phyloP scores from a whole-genome alignment of 148 eudicot species.

The Amaranthus palmeri region DNA sequence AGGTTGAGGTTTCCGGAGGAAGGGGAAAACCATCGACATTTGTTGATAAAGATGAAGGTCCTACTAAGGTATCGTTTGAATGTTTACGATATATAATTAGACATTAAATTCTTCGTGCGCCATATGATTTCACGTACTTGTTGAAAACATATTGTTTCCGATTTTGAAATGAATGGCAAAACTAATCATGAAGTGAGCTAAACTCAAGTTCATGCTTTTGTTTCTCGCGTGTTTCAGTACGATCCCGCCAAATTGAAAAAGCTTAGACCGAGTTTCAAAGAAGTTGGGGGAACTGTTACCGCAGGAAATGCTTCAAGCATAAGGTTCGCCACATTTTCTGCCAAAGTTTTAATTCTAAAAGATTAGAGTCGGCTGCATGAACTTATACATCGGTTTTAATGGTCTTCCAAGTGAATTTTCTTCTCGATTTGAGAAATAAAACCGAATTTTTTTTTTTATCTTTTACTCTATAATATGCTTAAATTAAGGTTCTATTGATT shows the following conservation, averaged over 20 bases:
- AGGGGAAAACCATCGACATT: slow-evolving; percentile 80
- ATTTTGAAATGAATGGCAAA: not conserved
- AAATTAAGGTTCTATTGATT: slow-evolving; percentile 4
- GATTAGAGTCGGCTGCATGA: not conserved
- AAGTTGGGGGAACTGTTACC: slow-evolving; percentile 80
- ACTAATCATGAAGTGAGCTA: not conserved
- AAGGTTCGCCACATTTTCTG: slow-evolving; percentile 41
- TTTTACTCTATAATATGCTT: not conserved
- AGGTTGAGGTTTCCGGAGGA: slow-evolving; percentile 97
- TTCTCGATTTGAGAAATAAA: not conserved
- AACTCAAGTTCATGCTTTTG: not conserved
- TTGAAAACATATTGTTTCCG: not conserved
- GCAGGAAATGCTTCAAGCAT: slow-evolving; percentile 98
- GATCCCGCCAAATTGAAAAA: slow-evolving; percentile 87
- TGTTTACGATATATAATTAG: not conserved
- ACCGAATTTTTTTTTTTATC: not conserved
- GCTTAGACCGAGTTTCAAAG: slow-evolving; percentile 94
- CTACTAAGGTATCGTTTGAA: slow-evolving; percentile 56
- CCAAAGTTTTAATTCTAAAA: not conserved
- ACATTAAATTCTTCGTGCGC: not conserved
- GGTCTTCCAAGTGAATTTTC: too few species aligned
- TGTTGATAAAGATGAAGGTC: slow-evolving; percentile 94
- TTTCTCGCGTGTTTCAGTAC: slow-evolving; percentile 44
- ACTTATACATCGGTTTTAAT: too few species aligned
- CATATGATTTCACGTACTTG: not conserved